Percentiles rank a stretch among this genome's conserved stretches.
phyloP scores from a whole-genome alignment of 192 early-diverging fungal species.

The Coemansia sp. region DNA sequence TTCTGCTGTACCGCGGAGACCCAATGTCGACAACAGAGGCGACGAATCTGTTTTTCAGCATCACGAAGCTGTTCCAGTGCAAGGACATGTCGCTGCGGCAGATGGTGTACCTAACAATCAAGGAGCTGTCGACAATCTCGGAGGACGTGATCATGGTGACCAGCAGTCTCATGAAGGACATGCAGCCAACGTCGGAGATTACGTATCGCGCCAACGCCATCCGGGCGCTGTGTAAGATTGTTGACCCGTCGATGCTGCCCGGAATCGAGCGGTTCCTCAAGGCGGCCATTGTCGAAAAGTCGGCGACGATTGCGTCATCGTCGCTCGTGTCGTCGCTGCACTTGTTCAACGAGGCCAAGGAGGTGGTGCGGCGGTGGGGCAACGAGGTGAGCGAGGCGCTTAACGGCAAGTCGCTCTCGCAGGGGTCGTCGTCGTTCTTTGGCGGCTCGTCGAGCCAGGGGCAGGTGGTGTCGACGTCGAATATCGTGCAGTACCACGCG shows the following conservation, averaged over 20 bases:
- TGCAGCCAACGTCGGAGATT: conserved; percentile 89
- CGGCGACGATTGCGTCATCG: conserved; percentile 81
- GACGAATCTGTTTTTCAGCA: conserved; percentile 96
- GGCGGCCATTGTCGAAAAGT: conserved; percentile 95
- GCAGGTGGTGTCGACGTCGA: conserved; percentile 63
- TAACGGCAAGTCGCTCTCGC: conserved; percentile 69
- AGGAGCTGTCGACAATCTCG: conserved; percentile 88
- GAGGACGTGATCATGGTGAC: conserved; percentile 99
- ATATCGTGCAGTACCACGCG: conserved; percentile 97
- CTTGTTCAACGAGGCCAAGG: conserved; percentile 78
- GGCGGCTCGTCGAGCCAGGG: conserved; percentile 21
- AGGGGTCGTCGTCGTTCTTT: conserved; percentile 53
- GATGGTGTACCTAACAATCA: conserved; percentile 97
- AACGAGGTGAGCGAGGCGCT: conserved; percentile 97
- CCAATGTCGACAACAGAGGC: conserved; percentile 91
- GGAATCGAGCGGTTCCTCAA: conserved; percentile 96
- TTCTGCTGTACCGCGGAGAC: conserved; percentile 88
- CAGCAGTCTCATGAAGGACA: conserved; percentile 91
- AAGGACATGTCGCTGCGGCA: conserved; percentile 92
- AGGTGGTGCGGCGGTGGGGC: conserved; percentile 93
- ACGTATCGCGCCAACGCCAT: conserved; percentile 95
- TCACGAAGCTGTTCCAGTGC: conserved; percentile 96
- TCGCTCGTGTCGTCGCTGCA: conserved; percentile 91
- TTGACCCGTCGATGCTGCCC: conserved; percentile 94
- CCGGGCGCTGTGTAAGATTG: conserved; percentile 91